Evolutionary conservation across 345 rosid genomes (phyloP), one percentile per base, ranked within the genome.

Genomic region (Salix suchowensis): DNA sequence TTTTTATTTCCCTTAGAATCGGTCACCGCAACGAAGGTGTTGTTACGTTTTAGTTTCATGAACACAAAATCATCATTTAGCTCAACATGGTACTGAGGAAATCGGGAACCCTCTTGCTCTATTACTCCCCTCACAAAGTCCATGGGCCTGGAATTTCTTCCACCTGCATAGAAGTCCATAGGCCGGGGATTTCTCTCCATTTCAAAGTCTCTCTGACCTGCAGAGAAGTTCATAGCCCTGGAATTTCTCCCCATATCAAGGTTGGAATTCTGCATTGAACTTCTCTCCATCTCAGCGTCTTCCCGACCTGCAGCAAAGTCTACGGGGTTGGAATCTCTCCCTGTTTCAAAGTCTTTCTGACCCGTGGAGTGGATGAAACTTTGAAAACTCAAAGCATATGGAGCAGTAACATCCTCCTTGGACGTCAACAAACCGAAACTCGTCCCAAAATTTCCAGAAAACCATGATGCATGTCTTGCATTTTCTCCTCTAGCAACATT

Each of bases 1-100:
- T 88, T 95, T 74, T 81, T 89, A 65, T 90, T 88, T 39, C 97
- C 98, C 66, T 90, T 88, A n/a, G 90, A 84, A 89, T 95, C 97
- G 0, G 94, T 91, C 67, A 93, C 90, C 0, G 91, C 87, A 71
- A 95, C 92, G 67, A 90, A 89, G 1, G 94, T 88, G 79, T 93
- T 95, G 86, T 93, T 93, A 11, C 91, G 78, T 86, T 81, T 18
- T 67, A 93, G 77, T 82, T 90, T 91, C 67, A 95, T 93, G 87
- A 87, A 84, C 52, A 93, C 91, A 55, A 91, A 70, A 62, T 95
- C 93, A 1, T 91, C 88, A 74, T 91, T 85, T 0, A 85, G 85
- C 79, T 86, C 96, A 6, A 81, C 50, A 71, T 69, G 81, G 32
- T 81, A 61, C 4, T 72, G 82, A 48, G 84, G 16, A 73, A 48